Base-by-base conservation (phyloP, 805 yeast genomes). In the Candida awuae region DNA sequence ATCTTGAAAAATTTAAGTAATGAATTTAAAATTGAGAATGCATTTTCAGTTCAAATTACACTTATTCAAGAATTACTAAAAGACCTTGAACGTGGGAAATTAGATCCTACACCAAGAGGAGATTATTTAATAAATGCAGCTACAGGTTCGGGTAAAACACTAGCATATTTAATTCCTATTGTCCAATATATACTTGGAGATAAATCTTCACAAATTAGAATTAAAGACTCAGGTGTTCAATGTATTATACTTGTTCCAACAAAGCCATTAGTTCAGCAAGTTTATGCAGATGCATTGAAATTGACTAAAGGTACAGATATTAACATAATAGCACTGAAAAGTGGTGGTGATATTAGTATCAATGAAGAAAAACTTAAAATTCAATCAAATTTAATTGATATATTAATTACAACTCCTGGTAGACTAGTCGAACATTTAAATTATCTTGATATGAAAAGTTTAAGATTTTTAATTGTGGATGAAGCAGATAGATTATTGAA, bases 121-220 rank as follows among this genome's bases (percentile, higher is more conserved):
- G 95, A 92, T 59, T 59, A 87, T 15, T 65, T 90, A 32, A 95
- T 90, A 6, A 88, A 90, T 59, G 95, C 98, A 2, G 75, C 94
- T 9, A 90, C 98, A 0, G 98, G 98, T 31, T 83, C 95, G 0
- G 98, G 98, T 52, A 90, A 90, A 56, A 90, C 98, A 0, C 65
- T 92, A 39, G 94, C 96, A 2, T 90, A 90, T 53, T 69, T 77
- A 36, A 69, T 90, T 2, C 97, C 98, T 1, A 71, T 92, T 7
- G 68, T 92, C 2, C 87, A 88, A 44, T 63, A 76, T 3, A 65
- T 90, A 37, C 62, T 68, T 13, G 59, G 62, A 8, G 15, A 23
- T 13, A 13, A 30, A 12, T 35, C 31, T 9, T n/a, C n/a, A n/a
- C 27, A 40, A 21, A 27, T 33, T 14, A 23, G 28, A 10, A 33